Evolutionary conservation across 495 filamentous ascomycete genomes (phyloP).

Genomic region (Sabuloglossum arenarium): DNA sequence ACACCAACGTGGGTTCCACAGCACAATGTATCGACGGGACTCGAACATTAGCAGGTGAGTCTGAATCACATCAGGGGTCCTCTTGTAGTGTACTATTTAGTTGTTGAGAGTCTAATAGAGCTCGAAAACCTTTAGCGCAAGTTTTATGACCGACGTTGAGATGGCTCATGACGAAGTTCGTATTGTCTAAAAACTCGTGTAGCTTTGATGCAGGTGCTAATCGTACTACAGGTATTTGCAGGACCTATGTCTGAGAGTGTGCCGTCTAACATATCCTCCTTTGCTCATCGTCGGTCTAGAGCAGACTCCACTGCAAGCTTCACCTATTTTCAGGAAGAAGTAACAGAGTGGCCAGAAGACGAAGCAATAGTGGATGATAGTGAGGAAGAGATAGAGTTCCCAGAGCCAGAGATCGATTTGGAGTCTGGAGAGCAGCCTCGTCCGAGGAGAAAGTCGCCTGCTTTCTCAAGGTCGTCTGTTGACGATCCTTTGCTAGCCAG

Average conservation of each 20-base stretch:
- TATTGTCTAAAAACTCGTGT: background rate
- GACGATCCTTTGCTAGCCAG: constrained; percentile 56
- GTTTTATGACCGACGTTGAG: constrained; percentile 86
- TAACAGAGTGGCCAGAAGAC: constrained; percentile 28
- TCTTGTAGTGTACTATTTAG: background rate
- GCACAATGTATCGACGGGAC: constrained; percentile 28
- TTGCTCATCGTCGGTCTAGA: constrained; percentile 55
- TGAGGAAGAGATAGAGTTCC: constrained; percentile 31
- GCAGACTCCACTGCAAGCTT: constrained; percentile 77
- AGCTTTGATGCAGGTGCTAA: background rate
- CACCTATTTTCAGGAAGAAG: constrained; percentile 54
- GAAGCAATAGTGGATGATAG: constrained; percentile 29
- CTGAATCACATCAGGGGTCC: background rate
- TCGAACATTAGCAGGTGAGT: constrained; percentile 57
- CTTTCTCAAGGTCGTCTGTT: constrained; percentile 32
- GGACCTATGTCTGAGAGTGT: constrained; percentile 90
- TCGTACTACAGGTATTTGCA: constrained; percentile 48
- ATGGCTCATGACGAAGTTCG: constrained; percentile 90
- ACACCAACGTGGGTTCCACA: background rate
- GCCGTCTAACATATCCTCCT: constrained; percentile 72
- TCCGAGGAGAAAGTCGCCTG: constrained; percentile 33
- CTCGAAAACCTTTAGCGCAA: constrained; percentile 27
- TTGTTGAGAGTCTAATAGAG: background rate
- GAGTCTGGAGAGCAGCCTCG: constrained; percentile 20
- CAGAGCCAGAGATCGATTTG: constrained; percentile 19